Evolutionary conservation across 1,284 basidiomycete species (phyloP), one percentile per base, ranked within the genome.

Genomic region (Erythrobasidium hasegawianum): DNA sequence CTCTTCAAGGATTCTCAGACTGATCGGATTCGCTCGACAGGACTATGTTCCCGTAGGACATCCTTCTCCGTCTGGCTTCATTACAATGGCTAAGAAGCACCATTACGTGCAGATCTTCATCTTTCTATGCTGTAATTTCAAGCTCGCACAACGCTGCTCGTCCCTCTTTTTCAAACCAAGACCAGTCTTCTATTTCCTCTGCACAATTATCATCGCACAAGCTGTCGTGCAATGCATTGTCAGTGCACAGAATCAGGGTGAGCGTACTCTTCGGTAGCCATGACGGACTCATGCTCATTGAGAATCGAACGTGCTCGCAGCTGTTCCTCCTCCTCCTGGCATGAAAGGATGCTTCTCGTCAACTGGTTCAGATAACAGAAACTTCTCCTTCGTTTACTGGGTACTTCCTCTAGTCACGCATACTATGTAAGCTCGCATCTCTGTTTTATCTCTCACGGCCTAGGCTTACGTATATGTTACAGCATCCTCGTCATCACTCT

Each of bases 41-140:
- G 61, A 52, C 18, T 64, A 64, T 45, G 22, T 55, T 2, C 61
- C 61, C 18, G 61, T 64, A 38, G 20, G 61, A 9, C n/a, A 14
- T 10, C 13, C 13, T 13, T 20, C 47, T 50, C 47, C 10, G 47
- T 13, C 47, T 50, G 47, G 10, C n/a, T n/a, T n/a, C n/a, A n/a
- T n/a, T 41, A 41, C 40, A 41, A 10, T 41, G 40, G 11, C n/a
- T n/a, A 41, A 41, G 10, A n/a, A 41, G n/a, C n/a, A n/a, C n/a
- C n/a, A n/a, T n/a, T 11, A 10, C 33, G 14, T 40, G 10, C 62
- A 65, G 62, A 65, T 65, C 45, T 18, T 65, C 62, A 39, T 65
- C 55, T 65, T 65, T 18, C 26, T 65, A 29, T 65, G 62, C 33
- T 65, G 62, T 55, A 65, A 65, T 38, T 65, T 55, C 62, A 65